Evolutionary conservation across 352 stramenopile species (phyloP).

Genomic region (Halophytophthora polymorphica): DNA sequence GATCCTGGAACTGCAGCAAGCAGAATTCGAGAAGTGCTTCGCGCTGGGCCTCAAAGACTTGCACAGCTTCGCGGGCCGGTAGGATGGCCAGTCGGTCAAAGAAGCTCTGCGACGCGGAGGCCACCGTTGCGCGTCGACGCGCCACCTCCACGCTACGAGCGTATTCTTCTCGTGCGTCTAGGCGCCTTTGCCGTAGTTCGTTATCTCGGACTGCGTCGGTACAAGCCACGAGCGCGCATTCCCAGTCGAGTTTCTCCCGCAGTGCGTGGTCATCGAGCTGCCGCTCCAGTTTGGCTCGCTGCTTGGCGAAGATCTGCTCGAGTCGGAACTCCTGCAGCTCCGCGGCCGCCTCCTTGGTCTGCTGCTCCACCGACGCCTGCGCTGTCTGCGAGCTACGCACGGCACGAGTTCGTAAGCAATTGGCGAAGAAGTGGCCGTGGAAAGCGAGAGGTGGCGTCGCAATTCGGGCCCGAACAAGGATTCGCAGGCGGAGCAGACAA

Average conservation of each 20-base stretch:
- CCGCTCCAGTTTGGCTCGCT: constrained; percentile 16
- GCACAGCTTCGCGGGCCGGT: constrained; percentile 17
- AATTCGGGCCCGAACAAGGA: no score
- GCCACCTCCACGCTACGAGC: constrained; percentile 25
- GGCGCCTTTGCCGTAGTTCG: constrained; percentile 3
- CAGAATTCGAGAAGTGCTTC: constrained; percentile 26
- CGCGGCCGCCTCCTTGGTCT: no score
- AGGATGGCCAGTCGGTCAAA: constrained; percentile 41
- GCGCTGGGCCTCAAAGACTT: constrained; percentile 30
- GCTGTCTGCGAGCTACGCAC: no score
- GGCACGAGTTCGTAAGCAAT: no score
- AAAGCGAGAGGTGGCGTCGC: no score
- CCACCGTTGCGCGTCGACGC: constrained; percentile 22
- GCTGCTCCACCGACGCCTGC: no score
- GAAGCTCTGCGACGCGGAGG: constrained; percentile 34
- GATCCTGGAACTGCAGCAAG: constrained; percentile 20
- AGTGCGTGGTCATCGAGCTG: constrained; percentile 26
- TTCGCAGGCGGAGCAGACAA: no score
- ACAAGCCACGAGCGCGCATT: constrained; percentile 21
- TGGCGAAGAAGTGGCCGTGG: no score
- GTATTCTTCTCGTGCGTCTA: constrained; percentile 17
- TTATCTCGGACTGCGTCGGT: constrained; percentile 7
- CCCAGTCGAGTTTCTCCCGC: constrained; percentile 36
- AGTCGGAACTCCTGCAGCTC: not conserved
- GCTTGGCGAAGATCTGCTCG: constrained; percentile 22